A percentile compares a stretch with the other conserved stretches of the same genome.
Evolutionary conservation across 2,329 filamentous ascomycete genomes (phyloP).

Genomic region (Cladophialophora yegresii): DNA sequence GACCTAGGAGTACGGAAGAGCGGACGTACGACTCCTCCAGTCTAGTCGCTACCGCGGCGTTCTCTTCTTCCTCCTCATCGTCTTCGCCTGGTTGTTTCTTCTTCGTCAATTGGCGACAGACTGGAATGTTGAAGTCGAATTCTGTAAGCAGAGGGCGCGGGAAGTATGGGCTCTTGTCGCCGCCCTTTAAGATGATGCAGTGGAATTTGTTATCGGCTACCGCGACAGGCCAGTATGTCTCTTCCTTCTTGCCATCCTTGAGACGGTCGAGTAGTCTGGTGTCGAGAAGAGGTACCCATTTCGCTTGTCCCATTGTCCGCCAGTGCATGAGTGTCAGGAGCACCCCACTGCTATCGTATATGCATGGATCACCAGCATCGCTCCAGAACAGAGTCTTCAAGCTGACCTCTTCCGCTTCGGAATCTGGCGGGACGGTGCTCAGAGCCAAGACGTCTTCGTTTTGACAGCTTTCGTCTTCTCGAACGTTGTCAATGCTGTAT

Average conservation of each 20-base stretch:
- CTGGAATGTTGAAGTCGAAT: conserved; percentile 86
- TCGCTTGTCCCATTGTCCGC: conserved; percentile 80
- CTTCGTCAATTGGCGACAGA: conserved; percentile 56
- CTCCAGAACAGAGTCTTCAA: conserved; percentile 89
- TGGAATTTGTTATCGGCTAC: conserved; percentile 91
- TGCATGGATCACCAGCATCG: conserved; percentile 89
- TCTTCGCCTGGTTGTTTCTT: conserved; percentile 16
- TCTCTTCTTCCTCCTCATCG: conserved; percentile 40
- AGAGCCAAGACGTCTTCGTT: conserved; percentile 90
- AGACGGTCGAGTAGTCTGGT: conserved; percentile 81
- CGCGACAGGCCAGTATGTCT: conserved; percentile 92
- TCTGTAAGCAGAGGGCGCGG: conserved; percentile 86
- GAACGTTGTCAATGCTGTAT: conserved; percentile 94
- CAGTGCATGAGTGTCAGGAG: conserved; percentile 87
- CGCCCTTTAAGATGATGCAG: conserved; percentile 97
- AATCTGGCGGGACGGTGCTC: conserved; percentile 45
- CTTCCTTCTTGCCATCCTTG: conserved; percentile 79
- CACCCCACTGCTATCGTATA: conserved; percentile 91
- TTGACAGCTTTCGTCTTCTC: conserved; percentile 89
- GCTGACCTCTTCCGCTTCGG: conserved; percentile 59
- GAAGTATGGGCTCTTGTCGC: conserved; percentile 90
- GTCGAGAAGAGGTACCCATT: conserved; percentile 90
- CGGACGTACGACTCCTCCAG: conserved; percentile 84
- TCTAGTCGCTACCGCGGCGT: conserved; percentile 55
- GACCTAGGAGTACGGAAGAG: conserved; percentile 67